Percentiles rank a stretch among this genome's conserved stretches.
phyloP scores from a whole-genome alignment of 2,329 filamentous ascomycete genomes.

The Alternaria metachromatica region DNA sequence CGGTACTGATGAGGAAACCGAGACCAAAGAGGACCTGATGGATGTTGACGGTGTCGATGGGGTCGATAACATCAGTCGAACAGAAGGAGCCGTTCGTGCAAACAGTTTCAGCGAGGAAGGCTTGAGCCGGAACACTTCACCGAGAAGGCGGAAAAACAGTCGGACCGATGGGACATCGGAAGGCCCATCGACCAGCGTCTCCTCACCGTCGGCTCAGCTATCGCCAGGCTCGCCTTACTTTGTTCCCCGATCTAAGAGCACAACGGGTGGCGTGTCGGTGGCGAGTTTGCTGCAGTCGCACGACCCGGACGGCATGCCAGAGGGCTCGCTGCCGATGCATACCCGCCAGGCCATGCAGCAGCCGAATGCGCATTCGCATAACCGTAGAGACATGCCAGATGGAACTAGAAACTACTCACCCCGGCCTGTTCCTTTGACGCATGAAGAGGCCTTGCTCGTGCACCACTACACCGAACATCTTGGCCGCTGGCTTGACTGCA shows the following conservation, averaged over 20 bases:
- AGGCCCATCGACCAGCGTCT: conserved; percentile 13
- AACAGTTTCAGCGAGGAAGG: conserved; percentile 12
- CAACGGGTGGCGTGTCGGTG: conserved; percentile 15
- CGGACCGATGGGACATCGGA: conserved; percentile 16
- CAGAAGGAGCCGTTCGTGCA: neutral
- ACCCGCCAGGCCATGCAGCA: conserved; percentile 1
- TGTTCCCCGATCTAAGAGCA: neutral
- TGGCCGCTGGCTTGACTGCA: conserved; percentile 43
- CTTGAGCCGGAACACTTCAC: conserved; percentile 24
- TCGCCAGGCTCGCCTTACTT: conserved; percentile 22
- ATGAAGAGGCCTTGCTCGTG: conserved; percentile 34
- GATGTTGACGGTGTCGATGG: conserved; percentile 21
- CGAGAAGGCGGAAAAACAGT: conserved; percentile 19
- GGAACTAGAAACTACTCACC: conserved; percentile 7
- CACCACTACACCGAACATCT: conserved; percentile 41
- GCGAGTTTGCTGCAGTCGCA: conserved; percentile 18
- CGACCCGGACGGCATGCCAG: conserved; percentile 2
- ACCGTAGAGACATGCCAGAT: neutral
- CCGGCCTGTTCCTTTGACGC: conserved; percentile 21
- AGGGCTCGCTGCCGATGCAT: conserved; percentile 1
- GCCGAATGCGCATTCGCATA: neutral
- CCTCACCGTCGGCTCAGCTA: conserved; percentile 18
- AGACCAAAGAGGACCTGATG: conserved; percentile 16
- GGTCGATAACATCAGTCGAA: neutral
- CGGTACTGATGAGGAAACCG: conserved; percentile 16